phyloP scores from a whole-genome alignment of 2,329 filamentous ascomycete genomes.

The Blastomyces gilchristii region DNA sequence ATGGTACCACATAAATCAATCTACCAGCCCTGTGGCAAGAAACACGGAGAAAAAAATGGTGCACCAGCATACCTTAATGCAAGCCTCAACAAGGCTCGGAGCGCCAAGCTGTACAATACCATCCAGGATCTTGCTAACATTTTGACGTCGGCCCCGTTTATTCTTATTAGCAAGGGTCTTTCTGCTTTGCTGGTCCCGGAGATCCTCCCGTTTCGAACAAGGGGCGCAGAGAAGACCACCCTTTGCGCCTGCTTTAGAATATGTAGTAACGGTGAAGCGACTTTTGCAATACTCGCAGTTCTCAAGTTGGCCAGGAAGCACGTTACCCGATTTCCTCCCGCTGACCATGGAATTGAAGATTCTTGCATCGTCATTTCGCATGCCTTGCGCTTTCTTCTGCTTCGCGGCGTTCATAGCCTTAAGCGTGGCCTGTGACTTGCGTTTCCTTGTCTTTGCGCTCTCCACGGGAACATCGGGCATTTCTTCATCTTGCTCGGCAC shows the following conservation, averaged over 20 bases:
- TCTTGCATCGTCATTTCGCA: slow-evolving; percentile 38
- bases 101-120: slow-evolving; percentile 44
- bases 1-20: slow-evolving; percentile 11
- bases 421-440: slow-evolving; percentile 39
- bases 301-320: slow-evolving; percentile 72
- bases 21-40: background rate
- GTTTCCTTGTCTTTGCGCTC: slow-evolving; percentile 46
- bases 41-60: background rate
- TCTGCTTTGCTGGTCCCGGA: slow-evolving; percentile 48
- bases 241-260: slow-evolving; percentile 70
- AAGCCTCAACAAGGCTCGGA: slow-evolving; percentile 43
- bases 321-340: slow-evolving; percentile 39
- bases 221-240: slow-evolving; percentile 76
- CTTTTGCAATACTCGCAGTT: slow-evolving; percentile 80
- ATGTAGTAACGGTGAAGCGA: slow-evolving; percentile 84
- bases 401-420: slow-evolving; percentile 42
- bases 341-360: slow-evolving; percentile 45
- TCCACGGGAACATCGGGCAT: slow-evolving; percentile 35
- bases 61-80: slow-evolving; percentile 40
- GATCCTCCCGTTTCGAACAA: slow-evolving; percentile 62
- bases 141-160: slow-evolving; percentile 57
- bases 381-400: slow-evolving; percentile 30
- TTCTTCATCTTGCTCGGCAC: slow-evolving; percentile 26
- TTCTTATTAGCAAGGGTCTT: slow-evolving; percentile 43
- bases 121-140: slow-evolving; percentile 77